Base-by-base conservation (phyloP, 2,329 filamentous ascomycete genomes). In the Blastomyces emzantsi region DNA sequence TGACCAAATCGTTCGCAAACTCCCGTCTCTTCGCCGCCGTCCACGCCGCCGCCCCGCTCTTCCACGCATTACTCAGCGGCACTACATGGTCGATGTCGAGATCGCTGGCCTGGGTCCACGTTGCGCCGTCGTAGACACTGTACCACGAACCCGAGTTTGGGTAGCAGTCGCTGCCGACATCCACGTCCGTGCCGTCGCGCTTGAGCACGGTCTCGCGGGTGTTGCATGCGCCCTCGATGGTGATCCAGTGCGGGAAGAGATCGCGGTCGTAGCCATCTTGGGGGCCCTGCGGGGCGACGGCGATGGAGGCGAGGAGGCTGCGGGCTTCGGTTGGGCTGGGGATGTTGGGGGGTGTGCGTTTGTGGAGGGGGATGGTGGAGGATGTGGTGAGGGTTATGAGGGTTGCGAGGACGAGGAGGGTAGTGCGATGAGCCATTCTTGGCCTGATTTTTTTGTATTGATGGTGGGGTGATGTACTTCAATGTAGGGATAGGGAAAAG, bases 11-110 rank as follows among this genome's bases (percentile, higher is more conserved):
- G 75, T 91, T 94, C 68, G 90, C 90, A 71, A 92, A 92, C 2
- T 79, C 73, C 71, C 87, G 78, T 63, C 90, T 85, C 70, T 83
- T 80, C 25, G 81, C 76, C 0, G 87, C 87, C 0, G 89, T 90
- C 90, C 90, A 93, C 1, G 78, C 74, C 8, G 83, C 81, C 15
- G 90, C 90, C 25, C 90, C 90, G 55, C 87, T 90, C 83, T 88
- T 85, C 90, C 89, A 93, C 5, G 90, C 89, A 71, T 92, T 90
- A 72, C 87, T 87, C 65, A 95, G 74, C 0, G 90, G 90, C 2
- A 95, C 89, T 76, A 94, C 81, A 73, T 94, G 90, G 73, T 94
- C 90, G 65, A 94, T 93, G 69, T 93, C 89, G 0, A 94, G 74
- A 69, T 92, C 88, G 22, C 80, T 83, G 0, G 89, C 83, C 0